Conservation (phyloP, 805 yeast species). For the Nakazawaea siamensis region DNA sequence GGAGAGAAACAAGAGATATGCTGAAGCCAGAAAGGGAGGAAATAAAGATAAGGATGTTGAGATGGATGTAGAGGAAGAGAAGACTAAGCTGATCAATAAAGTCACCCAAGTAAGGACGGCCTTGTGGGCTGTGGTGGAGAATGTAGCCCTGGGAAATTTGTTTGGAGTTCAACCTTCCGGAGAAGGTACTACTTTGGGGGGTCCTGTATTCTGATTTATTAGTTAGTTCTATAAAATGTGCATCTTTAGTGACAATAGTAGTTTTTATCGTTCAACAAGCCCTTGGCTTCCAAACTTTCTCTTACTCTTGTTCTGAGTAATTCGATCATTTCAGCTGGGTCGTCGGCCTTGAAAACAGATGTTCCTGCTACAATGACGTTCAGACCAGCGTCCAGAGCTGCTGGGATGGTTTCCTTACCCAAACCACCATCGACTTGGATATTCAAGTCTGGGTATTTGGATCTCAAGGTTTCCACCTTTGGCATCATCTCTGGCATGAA, state of each 20-base stretch:
- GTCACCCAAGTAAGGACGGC: conserved; percentile 52
- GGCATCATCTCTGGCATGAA: conserved; percentile 97
- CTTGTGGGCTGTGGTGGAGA: conserved; percentile 66
- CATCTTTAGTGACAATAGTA: conserved; percentile 4
- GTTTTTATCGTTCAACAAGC: conserved; percentile 12
- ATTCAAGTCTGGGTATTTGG: conserved; percentile 66
- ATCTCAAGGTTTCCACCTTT: conserved; percentile 74
- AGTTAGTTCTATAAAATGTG: background rate
- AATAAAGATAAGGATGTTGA: conserved; percentile 38
- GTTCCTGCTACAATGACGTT: conserved; percentile 98
- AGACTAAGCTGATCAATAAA: conserved; percentile 18
- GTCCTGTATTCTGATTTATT: conserved; percentile 41
- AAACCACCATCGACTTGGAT: conserved; percentile 97
- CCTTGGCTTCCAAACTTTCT: conserved; percentile 12
- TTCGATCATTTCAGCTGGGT: conserved; percentile 69
- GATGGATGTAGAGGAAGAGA: conserved; percentile 42
- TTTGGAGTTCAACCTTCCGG: conserved; percentile 39
- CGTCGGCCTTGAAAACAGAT: conserved; percentile 77
- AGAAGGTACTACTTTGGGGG: conserved; percentile 81
- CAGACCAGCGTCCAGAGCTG: conserved; percentile 96
- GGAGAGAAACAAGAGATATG: conserved; percentile 70
- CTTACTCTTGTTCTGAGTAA: conserved; percentile 59
- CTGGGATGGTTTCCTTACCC: conserved; percentile 74
- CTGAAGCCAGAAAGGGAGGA: conserved; percentile 42
- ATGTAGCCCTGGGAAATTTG: conserved; percentile 33